phyloP scores from a whole-genome alignment of 345 rosid genomes.

The Ricinus communis region DNA sequence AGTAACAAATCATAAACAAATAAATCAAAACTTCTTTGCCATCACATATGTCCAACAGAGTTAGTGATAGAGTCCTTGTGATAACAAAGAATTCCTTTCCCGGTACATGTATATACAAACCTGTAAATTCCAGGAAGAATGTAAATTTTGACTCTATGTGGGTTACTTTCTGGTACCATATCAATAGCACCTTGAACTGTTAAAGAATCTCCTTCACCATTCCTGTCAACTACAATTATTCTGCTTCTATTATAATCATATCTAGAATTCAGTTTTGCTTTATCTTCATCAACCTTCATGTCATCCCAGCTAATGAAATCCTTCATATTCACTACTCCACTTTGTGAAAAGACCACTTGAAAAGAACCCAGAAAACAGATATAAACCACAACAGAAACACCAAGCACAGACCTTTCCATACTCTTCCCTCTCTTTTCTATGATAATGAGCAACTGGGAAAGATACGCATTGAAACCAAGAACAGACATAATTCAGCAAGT shows the following conservation, averaged over 20 bases:
- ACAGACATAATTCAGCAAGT: background rate
- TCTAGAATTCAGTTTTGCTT: constrained; percentile 24
- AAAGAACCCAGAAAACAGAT: constrained; percentile 5
- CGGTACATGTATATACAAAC: constrained; percentile 24
- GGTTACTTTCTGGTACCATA: constrained; percentile 64
- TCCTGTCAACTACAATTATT: constrained; percentile 68
- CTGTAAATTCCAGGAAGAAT: constrained; percentile 88
- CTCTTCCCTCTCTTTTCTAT: background rate
- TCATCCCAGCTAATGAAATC: constrained; percentile 78
- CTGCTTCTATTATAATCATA: constrained; percentile 32
- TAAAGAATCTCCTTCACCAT: constrained; percentile 64
- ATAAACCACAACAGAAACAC: constrained; percentile 19
- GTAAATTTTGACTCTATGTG: constrained; percentile 67
- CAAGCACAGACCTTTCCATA: constrained; percentile 15
- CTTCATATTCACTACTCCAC: constrained; percentile 2
- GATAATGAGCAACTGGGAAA: background rate
- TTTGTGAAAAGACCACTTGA: constrained; percentile 16
- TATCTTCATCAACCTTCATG: constrained; percentile 42
- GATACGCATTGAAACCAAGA: background rate
- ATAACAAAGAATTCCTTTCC: background rate
- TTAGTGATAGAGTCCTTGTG: too few relatives aligned
- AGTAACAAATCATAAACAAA: too few relatives aligned
- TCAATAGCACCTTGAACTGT: constrained; percentile 93
- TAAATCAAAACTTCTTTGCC: too few relatives aligned
- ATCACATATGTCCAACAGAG: too few relatives aligned